Evolutionary conservation across 768 basidiomycete genomes (phyloP).

Genomic region (Leucosporidium yakuticum): DNA sequence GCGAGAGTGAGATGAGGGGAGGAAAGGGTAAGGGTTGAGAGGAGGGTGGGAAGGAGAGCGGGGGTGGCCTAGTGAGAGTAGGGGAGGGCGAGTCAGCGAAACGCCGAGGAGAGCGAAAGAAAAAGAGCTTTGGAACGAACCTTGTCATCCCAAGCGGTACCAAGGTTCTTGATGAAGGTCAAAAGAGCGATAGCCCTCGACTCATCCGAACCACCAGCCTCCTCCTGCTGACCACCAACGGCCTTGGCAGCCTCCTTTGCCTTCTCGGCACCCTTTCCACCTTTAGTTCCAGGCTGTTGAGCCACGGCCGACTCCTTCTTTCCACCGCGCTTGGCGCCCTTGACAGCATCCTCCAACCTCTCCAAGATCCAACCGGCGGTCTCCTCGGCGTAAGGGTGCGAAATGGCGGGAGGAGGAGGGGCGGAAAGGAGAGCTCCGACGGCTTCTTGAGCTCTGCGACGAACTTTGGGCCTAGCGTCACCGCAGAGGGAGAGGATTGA

Average conservation of each 20-base stretch:
- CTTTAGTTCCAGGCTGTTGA: constrained; percentile 32
- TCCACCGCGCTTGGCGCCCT: constrained; percentile 53
- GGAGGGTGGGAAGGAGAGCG: constrained; percentile 61
- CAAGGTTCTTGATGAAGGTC: constrained; percentile 50
- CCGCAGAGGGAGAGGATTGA: constrained; percentile 73
- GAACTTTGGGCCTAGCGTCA: constrained; percentile 88
- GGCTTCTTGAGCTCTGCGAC: constrained; percentile 80
- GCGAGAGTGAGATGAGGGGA: constrained; percentile 85
- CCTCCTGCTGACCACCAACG: constrained; percentile 42
- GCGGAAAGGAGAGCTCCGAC: constrained; percentile 67
- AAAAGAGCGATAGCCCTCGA: constrained; percentile 68
- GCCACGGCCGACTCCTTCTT: constrained; percentile 51
- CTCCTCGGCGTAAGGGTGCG: constrained; percentile 79
- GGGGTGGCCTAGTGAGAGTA: constrained; percentile 59
- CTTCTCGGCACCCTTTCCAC: not conserved
- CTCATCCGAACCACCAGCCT: constrained; percentile 56
- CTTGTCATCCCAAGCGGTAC: constrained; percentile 50
- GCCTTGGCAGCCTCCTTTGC: not conserved
- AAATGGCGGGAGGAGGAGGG: constrained; percentile 67
- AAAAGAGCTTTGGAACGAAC: constrained; percentile 49
- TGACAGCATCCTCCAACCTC: constrained; percentile 60
- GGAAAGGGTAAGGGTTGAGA: constrained; percentile 75
- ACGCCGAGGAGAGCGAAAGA: not conserved
- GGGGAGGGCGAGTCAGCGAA: constrained; percentile 2
- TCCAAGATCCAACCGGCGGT: constrained; percentile 72